phyloP scores from a whole-genome alignment of 2,329 filamentous ascomycete genomes.

The Akanthomyces uredinophilus region DNA sequence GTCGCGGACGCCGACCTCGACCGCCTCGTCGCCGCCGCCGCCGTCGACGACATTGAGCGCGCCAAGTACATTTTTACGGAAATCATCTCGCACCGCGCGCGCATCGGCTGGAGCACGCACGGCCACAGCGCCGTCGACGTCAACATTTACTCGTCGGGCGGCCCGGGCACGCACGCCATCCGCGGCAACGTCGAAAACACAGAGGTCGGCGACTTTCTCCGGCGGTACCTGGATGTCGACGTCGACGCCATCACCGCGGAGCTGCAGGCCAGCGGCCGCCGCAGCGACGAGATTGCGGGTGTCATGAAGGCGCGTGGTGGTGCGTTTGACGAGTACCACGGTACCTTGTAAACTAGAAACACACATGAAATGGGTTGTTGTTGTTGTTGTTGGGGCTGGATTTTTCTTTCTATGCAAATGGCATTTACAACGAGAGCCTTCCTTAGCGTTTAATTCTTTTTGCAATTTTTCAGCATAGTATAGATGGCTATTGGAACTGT shows the following conservation, averaged over 20 bases:
- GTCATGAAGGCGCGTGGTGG: not conserved
- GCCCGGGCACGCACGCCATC: constrained; percentile 58
- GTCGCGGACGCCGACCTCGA: constrained; percentile 66
- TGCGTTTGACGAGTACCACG: constrained; percentile 9
- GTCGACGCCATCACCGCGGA: constrained; percentile 73
- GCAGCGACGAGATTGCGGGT: constrained; percentile 7
- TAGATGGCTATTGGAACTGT: not conserved
- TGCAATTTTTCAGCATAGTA: not conserved
- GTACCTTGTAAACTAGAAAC: not conserved
- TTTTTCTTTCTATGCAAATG: too few species aligned
- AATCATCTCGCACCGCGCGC: constrained; percentile 81
- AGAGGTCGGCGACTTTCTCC: constrained; percentile 78
- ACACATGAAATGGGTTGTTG: not conserved
- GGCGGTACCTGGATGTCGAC: constrained; percentile 73
- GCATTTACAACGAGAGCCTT: not conserved
- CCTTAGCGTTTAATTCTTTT: not conserved
- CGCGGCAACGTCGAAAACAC: constrained; percentile 92
- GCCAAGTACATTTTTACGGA: constrained; percentile 64
- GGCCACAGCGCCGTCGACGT: constrained; percentile 93
- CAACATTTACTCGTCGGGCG: constrained; percentile 83
- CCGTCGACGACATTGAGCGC: constrained; percentile 41
- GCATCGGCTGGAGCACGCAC: constrained; percentile 91
- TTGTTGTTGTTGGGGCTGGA: too few species aligned
- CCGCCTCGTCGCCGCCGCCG: constrained; percentile 54
- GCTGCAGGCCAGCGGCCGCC: constrained; percentile 51